Evolutionary conservation across 2,329 filamentous ascomycete species (phyloP).

Genomic region (Akanthomyces dipterigenus): DNA sequence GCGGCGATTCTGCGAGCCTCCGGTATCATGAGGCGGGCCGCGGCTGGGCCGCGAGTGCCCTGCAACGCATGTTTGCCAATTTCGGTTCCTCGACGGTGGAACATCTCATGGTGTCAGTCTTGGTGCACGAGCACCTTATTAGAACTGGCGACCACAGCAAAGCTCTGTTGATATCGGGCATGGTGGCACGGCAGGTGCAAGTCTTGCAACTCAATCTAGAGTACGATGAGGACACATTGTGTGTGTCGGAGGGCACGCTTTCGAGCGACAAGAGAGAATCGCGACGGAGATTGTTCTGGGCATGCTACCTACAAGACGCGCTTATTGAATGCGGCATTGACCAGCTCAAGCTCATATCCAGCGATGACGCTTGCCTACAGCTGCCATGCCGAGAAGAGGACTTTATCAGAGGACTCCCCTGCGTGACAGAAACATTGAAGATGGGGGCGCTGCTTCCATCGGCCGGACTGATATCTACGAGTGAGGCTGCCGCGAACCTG

Average conservation of each 20-base stretch:
- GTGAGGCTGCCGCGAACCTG: neutral
- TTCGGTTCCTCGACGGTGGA: neutral
- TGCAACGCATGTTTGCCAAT: neutral
- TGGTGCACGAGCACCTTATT: constrained; percentile 7
- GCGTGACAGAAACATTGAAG: constrained; percentile 3
- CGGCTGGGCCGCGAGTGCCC: neutral
- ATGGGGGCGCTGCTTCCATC: neutral
- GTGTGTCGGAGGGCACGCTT: neutral
- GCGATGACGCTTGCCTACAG: constrained; percentile 3
- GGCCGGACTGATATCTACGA: neutral
- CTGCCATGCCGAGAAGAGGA: constrained; percentile 8
- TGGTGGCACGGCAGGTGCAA: constrained; percentile 10
- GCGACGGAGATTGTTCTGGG: constrained; percentile 8
- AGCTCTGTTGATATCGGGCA: constrained; percentile 7
- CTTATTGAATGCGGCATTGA: constrained; percentile 12
- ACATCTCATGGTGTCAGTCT: neutral
- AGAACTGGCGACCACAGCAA: constrained; percentile 8
- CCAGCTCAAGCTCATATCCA: constrained; percentile 8
- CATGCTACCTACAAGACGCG: constrained; percentile 10
- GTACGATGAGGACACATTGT: constrained; percentile 6
- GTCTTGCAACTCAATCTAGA: constrained; percentile 11
- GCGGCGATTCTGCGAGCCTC: neutral
- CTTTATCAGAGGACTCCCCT: constrained; percentile 3
- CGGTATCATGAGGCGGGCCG: neutral
- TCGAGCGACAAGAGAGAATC: constrained; percentile 2